Percentiles rank a stretch among this genome's conserved stretches.
Conservation (phyloP, 208 protist species). For the Leishmania gerbilli region DNA sequence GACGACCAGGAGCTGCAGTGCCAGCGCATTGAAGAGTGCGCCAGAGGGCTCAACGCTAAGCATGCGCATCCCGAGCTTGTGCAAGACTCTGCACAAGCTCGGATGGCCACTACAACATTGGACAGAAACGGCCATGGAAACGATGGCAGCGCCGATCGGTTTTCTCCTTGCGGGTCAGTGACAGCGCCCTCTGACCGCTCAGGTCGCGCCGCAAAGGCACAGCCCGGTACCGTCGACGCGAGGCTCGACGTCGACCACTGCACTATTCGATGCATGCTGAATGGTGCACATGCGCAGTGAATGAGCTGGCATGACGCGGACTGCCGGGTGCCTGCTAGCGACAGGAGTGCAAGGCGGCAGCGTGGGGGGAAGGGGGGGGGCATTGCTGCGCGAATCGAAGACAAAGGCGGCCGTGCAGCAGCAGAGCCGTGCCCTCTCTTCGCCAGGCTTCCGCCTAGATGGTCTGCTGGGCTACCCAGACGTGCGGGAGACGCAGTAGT, state of each 20-base stretch:
- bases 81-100: conserved; percentile 2
- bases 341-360: neutral
- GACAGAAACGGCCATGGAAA: neutral
- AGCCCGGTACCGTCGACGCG: neutral
- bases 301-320: neutral
- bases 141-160: neutral
- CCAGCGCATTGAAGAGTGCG: neutral
- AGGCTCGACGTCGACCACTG: conserved; percentile 24
- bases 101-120: neutral
- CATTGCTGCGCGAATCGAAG: conserved; percentile 21
- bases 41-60: neutral
- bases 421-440: conserved; percentile 3
- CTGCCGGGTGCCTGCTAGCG: neutral
- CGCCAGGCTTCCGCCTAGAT: neutral
- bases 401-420: conserved; percentile 19
- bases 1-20: neutral
- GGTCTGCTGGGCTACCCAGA: conserved; percentile 14
- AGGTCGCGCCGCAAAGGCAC: neutral
- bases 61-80: conserved; percentile 4
- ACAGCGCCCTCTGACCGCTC: too few relatives aligned
- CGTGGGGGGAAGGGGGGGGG: conserved; percentile 3
- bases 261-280: conserved; percentile 9
- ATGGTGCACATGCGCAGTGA: conserved; percentile 12
- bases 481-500: conserved; percentile 21
- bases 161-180: neutral